phyloP scores from a whole-genome alignment of 371 early-diverging fungal genomes.

The Nosema bombycis region DNA sequence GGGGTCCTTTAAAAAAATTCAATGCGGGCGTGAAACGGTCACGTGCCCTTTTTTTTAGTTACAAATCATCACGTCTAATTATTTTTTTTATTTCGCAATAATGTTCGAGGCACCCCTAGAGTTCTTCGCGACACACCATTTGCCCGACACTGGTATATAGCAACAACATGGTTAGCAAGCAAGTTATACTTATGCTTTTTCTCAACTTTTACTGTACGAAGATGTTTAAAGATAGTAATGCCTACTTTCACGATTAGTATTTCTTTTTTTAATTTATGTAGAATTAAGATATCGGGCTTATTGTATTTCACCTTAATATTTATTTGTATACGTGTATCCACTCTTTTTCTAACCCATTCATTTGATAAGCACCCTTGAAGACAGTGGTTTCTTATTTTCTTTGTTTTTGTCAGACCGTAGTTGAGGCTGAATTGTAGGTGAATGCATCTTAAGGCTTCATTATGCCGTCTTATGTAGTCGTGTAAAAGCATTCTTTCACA shows the following conservation, averaged over 20 bases:
- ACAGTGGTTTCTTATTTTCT: slow-evolving; percentile 1
- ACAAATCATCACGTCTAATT: no score
- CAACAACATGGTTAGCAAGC: no score
- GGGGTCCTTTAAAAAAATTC: no score
- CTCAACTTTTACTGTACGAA: neutral
- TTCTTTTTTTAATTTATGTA: neutral
- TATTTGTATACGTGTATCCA: neutral
- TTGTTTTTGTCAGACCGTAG: neutral
- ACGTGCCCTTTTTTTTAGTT: no score
- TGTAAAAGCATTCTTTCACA: slow-evolving; percentile 5
- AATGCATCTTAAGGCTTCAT: slow-evolving; percentile 5
- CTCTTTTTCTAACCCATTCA: neutral
- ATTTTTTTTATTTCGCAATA: no score
- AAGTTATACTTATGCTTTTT: no score
- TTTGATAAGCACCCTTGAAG: neutral
- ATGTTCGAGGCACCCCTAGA: no score
- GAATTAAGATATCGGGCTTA: neutral
- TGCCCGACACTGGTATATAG: no score
- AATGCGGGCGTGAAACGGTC: no score
- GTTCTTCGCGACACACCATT: no score
- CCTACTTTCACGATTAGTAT: neutral
- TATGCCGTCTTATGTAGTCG: slow-evolving; percentile 7
- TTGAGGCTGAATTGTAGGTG: neutral
- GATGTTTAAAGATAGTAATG: neutral
- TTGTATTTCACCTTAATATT: neutral